Evolutionary conservation across 2,329 filamentous ascomycete genomes (phyloP).

Genomic region (Penicillium sp.): DNA sequence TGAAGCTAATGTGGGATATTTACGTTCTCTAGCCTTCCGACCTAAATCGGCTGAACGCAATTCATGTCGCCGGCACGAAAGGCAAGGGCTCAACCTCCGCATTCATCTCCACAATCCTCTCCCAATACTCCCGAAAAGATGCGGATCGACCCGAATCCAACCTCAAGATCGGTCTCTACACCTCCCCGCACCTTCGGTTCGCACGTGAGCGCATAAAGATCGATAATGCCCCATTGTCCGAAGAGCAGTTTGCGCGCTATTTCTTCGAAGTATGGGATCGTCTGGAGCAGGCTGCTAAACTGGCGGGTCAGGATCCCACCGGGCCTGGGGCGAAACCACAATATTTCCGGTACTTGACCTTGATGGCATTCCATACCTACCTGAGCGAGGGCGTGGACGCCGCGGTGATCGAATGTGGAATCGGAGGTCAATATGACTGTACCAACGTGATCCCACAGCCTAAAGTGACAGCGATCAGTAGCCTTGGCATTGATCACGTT

Average conservation of each 20-base stretch:
- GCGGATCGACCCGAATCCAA: constrained; percentile 29
- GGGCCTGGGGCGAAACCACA: constrained; percentile 68
- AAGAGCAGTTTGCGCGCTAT: constrained; percentile 68
- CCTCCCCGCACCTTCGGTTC: constrained; percentile 79
- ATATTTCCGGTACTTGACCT: constrained; percentile 87
- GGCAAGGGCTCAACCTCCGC: constrained; percentile 89
- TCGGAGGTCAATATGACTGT: constrained; percentile 88
- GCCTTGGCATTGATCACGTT: constrained; percentile 81
- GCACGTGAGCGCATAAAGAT: constrained; percentile 83
- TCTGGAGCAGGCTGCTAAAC: constrained; percentile 53
- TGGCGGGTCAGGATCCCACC: constrained; percentile 53
- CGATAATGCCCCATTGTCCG: constrained; percentile 67
- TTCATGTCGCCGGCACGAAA: constrained; percentile 92
- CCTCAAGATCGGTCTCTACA: constrained; percentile 72
- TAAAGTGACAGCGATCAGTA: constrained; percentile 70
- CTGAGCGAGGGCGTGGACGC: constrained; percentile 70
- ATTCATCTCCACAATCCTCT: constrained; percentile 76
- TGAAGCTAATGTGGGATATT: neutral
- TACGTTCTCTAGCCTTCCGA: constrained; percentile 53
- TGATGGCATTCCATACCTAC: constrained; percentile 85
- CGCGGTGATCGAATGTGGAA: constrained; percentile 87
- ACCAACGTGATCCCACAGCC: constrained; percentile 79
- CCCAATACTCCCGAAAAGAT: constrained; percentile 52
- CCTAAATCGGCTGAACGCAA: constrained; percentile 58
- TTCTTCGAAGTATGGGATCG: constrained; percentile 84